Evolutionary conservation across 208 protist genomes (phyloP), one percentile per base, ranked within the genome.

Genomic region (Trypanosoma caninum): DNA sequence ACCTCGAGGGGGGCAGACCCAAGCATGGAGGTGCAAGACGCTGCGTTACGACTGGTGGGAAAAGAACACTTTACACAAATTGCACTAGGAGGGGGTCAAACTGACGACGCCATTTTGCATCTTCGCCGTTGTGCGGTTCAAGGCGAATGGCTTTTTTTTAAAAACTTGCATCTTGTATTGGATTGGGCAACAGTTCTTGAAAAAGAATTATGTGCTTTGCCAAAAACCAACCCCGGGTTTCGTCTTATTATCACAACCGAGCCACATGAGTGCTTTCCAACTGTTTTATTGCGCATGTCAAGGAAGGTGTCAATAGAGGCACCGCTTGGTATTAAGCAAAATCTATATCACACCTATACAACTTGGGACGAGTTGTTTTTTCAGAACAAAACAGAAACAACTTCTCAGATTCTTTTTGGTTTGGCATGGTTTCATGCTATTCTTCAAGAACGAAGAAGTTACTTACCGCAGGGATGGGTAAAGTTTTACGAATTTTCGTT

Each of bases 401-500:
- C 68, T 0, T 73, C 85, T 23, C 84, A 87, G 74, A 67, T 97
- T 45, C 81, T 98, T 0, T 97, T 98, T 66, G 81, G 89, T 9
- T 79, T 98, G 8, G 89, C 95, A 13, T 99, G 92, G 89, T 97
- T 99, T 62, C 98, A 99, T 73, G 93, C 94, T 7, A 56, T 99
- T 10, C 70, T 98, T 59, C 95, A 98, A 76, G 97, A 99, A 72
- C 84, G 98, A n/a, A 86, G 97, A 42, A 95, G 80, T 13, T 99
- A 95, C 74, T 91, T 98, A 44, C 98, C 98, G 13, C 98, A 99
- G 67, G 98, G 97, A 33, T 99, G 97, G 96, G 85, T 87, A 45
- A 97, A 98, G 80, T 97, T 89, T 61, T 98, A 99, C 85, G 98
- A 98, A 67, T 99, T 99, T 76, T 95, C 93, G 0, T 64, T 76